Evolutionary conservation across 1,284 basidiomycete species (phyloP), one percentile per base, ranked within the genome.

Genomic region (Ustilago loliicola): DNA sequence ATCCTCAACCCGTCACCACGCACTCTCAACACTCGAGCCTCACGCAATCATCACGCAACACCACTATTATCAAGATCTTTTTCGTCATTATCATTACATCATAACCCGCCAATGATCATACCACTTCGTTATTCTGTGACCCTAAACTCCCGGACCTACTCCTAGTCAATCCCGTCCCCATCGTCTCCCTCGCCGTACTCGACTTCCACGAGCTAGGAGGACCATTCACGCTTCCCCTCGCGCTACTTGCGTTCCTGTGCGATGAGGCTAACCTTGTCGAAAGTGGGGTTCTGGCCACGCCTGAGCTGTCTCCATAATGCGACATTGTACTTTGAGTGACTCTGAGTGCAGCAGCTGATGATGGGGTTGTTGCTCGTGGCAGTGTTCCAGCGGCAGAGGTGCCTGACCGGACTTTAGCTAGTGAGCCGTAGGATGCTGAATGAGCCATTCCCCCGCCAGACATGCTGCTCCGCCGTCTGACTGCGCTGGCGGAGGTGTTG

Each of bases 111-210:
- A 34, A 7, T 7, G 11, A 23, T 51, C 30, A 27, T 21, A 17
- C 19, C 51, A 34, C 11, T 23, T 32, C 29, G 25, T 51, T 58
- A 21, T 30, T 36, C 52, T 61, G 52, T 27, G 60, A 55, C n/a
- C 62, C 71, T 1, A 68, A 45, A 29, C 55, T 96, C 91, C 30
- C 97, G 95, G 86, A 97, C 95, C 40, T 98, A 89, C 65, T 97
- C 94, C 83, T 98, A 96, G 15, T 34, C 42, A 61, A 34, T 29
- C 42, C 40, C 5, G 50, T 30, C 29, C 30, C 51, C 34, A 36
- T 17, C 27, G 25, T 38, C 38, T 25, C 55, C 27, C 32, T 40
- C 29, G 55, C 55, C 23, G 40, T 17, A n/a, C 36, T 38, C 6
- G 42, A 50, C 63, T 77, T 77, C 75, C 75, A 77, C 21, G 66